phyloP scores from a whole-genome alignment of 106 monocot genomes.

The Dendrobium chrysotoxum region DNA sequence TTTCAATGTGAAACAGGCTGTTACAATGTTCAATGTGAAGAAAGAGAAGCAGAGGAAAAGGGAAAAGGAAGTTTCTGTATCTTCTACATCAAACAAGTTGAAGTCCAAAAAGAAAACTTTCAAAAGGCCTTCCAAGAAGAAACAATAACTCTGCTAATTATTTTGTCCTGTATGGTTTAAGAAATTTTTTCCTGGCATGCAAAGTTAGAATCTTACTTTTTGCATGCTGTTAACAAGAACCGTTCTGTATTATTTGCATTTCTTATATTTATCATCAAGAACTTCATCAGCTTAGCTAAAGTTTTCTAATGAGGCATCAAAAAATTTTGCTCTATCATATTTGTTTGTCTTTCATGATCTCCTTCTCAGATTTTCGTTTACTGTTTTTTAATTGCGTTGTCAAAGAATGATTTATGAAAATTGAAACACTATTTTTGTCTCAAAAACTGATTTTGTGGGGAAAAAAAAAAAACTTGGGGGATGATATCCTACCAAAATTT shows the following conservation, averaged over 20 bases:
- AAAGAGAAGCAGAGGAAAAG: slow-evolving; percentile 40
- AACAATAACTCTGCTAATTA: not conserved
- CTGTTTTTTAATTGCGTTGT: no score
- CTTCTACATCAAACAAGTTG: slow-evolving; percentile 27
- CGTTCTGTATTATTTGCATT: not conserved
- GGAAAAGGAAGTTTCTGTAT: slow-evolving; percentile 12
- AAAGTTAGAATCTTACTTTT: not conserved
- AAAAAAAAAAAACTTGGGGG: no score
- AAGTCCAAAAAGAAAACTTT: slow-evolving; percentile 36
- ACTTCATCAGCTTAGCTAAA: not conserved
- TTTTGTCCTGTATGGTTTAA: not conserved
- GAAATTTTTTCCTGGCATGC: not conserved
- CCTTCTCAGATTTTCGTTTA: no score
- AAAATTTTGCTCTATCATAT: not conserved
- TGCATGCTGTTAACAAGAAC: not conserved
- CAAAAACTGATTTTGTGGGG: no score
- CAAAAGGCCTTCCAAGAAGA: slow-evolving; percentile 28
- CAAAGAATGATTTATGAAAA: no score
- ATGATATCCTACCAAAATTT: no score
- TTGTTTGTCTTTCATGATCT: not conserved
- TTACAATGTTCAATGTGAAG: slow-evolving; percentile 61
- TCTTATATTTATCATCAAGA: not conserved
- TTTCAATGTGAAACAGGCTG: slow-evolving; percentile 27
- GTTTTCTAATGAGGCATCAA: no score
- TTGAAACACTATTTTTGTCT: no score